Evolutionary conservation across 768 basidiomycete species (phyloP), one percentile per base, ranked within the genome.

Genomic region (Amanita exitialis): DNA sequence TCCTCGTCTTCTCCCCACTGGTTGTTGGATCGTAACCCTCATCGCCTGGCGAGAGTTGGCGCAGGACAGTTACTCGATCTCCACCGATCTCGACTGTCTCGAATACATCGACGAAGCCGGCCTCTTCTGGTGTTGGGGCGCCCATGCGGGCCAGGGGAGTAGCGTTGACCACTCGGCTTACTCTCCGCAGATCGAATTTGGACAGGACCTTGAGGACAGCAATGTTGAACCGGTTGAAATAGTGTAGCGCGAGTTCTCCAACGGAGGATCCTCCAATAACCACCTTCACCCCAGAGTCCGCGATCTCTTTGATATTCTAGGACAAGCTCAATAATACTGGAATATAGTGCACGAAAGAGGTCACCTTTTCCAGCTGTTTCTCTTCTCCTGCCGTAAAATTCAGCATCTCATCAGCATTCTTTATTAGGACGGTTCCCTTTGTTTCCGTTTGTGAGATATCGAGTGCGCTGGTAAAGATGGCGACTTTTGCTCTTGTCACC

Each of bases 391-490:
- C 75, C 0, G 94, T 93, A 61, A 99, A 99, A 71, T 96, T 93
- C 56, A 99, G 77, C 82, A 99, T 89, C 64, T 99, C 95, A 42
- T 95, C 86, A 7, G 93, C 90, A 63, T 80, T 97, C 65, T 93
- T 90, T 59, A 99, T 78, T 43, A 99, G 76, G 9, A 98, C 96
- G 6, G 96, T 99, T 46, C 96, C 96, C 66, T 99, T 99, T 15
- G 96, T 99, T 68, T 99, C 96, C 4, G 96, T 98, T 68, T 98
- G 95, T 2, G 94, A 81, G 51, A 90, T 79, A 63, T 98, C 96
- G 53, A 99, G 74, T 1, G 89, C 86, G 55, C 82, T 89, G 0
- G 95, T 98, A 71, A 86, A 99, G 51, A 99, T 89, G 2, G 88
- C 95, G 30, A 99, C 95, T 69, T 98, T 98, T 42, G 85, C 90